Evolutionary conservation across 352 stramenopile genomes (phyloP).

Genomic region (Stramenopiles sp.): DNA sequence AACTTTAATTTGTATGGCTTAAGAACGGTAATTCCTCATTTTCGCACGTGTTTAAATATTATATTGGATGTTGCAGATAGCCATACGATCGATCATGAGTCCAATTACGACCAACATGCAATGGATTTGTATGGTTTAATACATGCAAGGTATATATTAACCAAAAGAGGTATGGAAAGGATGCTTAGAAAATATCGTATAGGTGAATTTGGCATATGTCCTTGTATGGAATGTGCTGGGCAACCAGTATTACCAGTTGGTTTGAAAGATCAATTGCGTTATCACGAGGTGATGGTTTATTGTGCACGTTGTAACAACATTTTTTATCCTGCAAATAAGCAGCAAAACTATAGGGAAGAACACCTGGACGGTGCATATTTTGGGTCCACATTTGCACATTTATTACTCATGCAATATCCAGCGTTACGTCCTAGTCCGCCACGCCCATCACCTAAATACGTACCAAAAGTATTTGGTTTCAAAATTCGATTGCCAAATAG

Average conservation of each 20-base stretch:
- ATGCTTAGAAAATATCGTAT: constrained; percentile 70
- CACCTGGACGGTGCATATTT: constrained; percentile 83
- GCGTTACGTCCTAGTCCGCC: constrained; percentile 56
- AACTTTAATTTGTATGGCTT: constrained; percentile 76
- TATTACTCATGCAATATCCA: constrained; percentile 93
- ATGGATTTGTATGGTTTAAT: constrained; percentile 63
- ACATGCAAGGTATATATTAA: constrained; percentile 66
- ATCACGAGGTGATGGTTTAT: constrained; percentile 67
- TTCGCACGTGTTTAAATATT: constrained; percentile 67
- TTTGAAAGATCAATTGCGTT: constrained; percentile 60
- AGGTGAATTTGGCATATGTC: constrained; percentile 57
- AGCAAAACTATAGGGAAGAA: constrained; percentile 7
- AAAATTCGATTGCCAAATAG: constrained; percentile 46
- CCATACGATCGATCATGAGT: constrained; percentile 5
- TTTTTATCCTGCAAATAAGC: not conserved
- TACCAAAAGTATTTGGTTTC: constrained; percentile 69
- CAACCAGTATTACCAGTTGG: constrained; percentile 54
- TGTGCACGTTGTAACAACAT: constrained; percentile 26
- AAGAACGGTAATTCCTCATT: constrained; percentile 59
- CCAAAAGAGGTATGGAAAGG: constrained; percentile 51
- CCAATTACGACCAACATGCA: constrained; percentile 29
- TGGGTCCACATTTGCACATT: constrained; percentile 90
- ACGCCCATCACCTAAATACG: constrained; percentile 42
- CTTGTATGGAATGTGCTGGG: constrained; percentile 47
- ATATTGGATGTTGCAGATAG: constrained; percentile 62